Percentiles rank a stretch among this genome's conserved stretches.
Conservation (phyloP, 305 asterid genomes). For the Fraxinus sp. region DNA sequence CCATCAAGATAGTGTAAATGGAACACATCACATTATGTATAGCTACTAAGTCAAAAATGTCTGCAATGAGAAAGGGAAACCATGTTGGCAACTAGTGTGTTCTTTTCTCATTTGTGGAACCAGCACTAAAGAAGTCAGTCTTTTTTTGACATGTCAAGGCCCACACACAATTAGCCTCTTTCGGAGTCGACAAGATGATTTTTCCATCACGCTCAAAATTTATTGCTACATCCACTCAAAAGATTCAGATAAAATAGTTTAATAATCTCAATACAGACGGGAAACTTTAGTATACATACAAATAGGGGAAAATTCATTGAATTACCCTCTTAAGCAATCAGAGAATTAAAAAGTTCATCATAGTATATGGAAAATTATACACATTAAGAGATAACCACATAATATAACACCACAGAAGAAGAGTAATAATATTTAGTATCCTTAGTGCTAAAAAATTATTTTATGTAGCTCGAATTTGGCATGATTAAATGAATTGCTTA, state of each 20-base stretch:
- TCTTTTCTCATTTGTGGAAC: not conserved
- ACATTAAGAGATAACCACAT: not conserved
- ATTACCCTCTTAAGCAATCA: not conserved
- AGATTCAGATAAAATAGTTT: not conserved
- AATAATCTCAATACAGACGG: not conserved
- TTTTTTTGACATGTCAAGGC: not conserved
- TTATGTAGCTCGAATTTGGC: too few species aligned
- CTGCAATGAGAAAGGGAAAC: constrained; percentile 11
- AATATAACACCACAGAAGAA: not conserved
- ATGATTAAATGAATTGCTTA: too few species aligned
- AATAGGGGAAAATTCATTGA: not conserved
- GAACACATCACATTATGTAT: not conserved
- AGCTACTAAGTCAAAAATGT: constrained; percentile 7
- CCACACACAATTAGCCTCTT: not conserved
- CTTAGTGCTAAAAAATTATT: too few species aligned
- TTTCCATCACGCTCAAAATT: not conserved
- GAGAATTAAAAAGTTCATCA: not conserved
- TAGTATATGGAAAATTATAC: not conserved
- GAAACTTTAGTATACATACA: not conserved
- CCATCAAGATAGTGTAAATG: not conserved
- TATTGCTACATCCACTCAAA: not conserved
- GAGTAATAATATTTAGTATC: too few species aligned
- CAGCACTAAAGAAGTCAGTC: not conserved
- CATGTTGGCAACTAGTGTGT: not conserved
- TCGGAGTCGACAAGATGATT: not conserved